A percentile compares a stretch with the other conserved stretches of the same genome.
Evolutionary conservation across 441 rosid species (phyloP).

Genomic region (Sinapis alba): DNA sequence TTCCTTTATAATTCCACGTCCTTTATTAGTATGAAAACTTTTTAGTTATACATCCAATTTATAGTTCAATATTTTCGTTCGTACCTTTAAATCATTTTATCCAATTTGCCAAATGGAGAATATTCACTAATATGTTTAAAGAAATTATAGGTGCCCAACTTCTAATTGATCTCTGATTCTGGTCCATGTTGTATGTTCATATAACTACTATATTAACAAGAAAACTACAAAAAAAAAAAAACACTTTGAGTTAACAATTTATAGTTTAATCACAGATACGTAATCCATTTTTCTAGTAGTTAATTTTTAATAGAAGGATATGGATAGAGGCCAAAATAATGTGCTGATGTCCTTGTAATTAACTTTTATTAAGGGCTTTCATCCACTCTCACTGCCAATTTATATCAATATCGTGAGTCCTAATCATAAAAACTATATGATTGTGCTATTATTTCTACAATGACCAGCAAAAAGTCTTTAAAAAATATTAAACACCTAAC

Average conservation of each 20-base stretch:
- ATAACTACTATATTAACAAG: constrained; percentile 1
- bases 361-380: constrained; percentile 28
- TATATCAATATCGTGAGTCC: constrained; percentile 31
- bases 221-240: neutral
- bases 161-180: neutral
- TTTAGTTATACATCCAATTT: neutral
- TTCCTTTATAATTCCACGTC: constrained; percentile 24
- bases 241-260: neutral
- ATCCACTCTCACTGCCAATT: constrained; percentile 44
- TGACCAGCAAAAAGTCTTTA: neutral
- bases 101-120: constrained; percentile 1
- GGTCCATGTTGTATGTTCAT: neutral
- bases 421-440: constrained; percentile 4
- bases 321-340: constrained; percentile 18
- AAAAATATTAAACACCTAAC: neutral
- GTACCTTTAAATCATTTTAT: neutral
- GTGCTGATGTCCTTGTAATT: constrained; percentile 38
- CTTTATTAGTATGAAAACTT: neutral
- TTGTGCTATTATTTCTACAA: neutral
- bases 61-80: neutral
- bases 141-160: neutral
- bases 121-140: neutral
- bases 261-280: constrained; percentile 19
- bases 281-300: constrained; percentile 25
- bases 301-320: neutral